Evolutionary conservation across 257 asterid species (phyloP), one percentile per base, ranked within the genome.

Genomic region (Capsicum chinense): DNA sequence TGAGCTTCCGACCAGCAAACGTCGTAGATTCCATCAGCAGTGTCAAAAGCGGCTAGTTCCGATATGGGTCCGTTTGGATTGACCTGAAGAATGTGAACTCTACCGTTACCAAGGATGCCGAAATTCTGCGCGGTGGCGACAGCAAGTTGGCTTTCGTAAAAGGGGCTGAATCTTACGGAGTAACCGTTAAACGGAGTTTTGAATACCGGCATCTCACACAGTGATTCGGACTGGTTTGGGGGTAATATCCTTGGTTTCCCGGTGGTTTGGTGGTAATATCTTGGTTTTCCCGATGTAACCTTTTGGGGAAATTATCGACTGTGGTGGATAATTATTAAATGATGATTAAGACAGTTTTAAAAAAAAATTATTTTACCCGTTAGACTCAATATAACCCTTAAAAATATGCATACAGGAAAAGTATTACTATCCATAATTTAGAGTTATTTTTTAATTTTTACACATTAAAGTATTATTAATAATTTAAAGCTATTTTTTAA

Each of bases 101-200:
- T 97, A 88, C 98, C 99, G 91, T 94, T 96, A 74, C 99, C 98
- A 87, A 94, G 94, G 87, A 94, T 96, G 74, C 98, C 99, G 90
- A 94, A 96, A 86, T 94, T 96, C 82, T 96, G 99, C 56, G 98
- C 89, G 16, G 99, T 96, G 81, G 95, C 98, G 79, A 96, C 98
- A 56, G 98, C 99, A 68, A 94, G 73, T 83, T 88, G 97, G 88
- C 89, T 90, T 90, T 93, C 98, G 90, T 92, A 90, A 88, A 95
- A 94, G 7, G 98, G 99, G 84, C 99, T 95, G 94, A 95, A 95
- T 87, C 93, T 94, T 12, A 95, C 97, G 85, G 99, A 90, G 94
- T 93, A 94, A 73, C 98, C 98, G 84, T 93, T 94, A 88, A 95
- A 96, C 52, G 99, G 95, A 14, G 93, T 89, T 86, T 90, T 94